Evolutionary conservation across 768 basidiomycete genomes (phyloP).

Genomic region (Termitomyces sp.): DNA sequence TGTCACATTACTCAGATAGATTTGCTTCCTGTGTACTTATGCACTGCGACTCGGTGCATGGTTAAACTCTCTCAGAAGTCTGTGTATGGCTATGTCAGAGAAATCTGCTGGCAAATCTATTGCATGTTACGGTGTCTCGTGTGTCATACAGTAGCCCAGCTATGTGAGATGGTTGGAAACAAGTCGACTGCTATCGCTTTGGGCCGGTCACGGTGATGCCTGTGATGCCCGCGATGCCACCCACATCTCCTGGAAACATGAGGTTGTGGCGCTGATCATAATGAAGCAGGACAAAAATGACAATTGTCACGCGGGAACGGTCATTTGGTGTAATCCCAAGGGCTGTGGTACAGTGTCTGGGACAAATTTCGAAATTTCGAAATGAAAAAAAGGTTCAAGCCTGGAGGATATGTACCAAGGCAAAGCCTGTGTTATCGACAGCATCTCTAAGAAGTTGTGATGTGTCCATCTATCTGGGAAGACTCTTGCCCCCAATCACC

Average conservation of each 20-base stretch:
- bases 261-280: too few species aligned
- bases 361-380: not conserved
- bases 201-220: not conserved
- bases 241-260: too few species aligned
- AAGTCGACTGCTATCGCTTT: not conserved
- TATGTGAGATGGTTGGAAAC: not conserved
- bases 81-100: not conserved
- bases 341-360: not conserved
- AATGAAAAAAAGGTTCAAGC: not conserved
- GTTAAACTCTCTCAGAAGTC: not conserved
- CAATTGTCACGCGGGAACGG: not conserved
- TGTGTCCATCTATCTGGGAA: not conserved
- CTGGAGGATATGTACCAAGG: not conserved
- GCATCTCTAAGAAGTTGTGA: too few species aligned
- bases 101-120: not conserved
- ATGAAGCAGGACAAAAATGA: not conserved
- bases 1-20: not conserved
- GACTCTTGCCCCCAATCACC: not conserved
- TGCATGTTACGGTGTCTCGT: not conserved
- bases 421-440: not conserved
- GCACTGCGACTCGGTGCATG: not conserved
- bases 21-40: not conserved
- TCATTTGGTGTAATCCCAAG: not conserved
- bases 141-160: not conserved
- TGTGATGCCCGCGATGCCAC: too few species aligned